Evolutionary conservation across 176 grass and related monocot species (phyloP).

Genomic region (Triticum turgidum): DNA sequence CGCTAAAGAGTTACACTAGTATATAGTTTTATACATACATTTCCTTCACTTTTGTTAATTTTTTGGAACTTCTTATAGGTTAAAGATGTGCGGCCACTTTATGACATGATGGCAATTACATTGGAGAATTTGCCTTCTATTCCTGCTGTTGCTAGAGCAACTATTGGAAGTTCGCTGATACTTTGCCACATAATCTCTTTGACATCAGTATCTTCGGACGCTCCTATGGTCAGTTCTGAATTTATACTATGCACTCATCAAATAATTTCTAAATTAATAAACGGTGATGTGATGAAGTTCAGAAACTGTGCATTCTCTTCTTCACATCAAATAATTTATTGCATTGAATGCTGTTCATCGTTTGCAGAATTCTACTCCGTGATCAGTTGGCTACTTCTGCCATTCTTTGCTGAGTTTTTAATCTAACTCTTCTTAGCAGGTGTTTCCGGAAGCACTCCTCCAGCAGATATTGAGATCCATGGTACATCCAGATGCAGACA

Average conservation of each 20-base stretch:
- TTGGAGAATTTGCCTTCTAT: constrained; percentile 73
- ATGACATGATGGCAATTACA: constrained; percentile 91
- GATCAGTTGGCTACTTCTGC: background rate
- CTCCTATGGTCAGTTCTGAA: constrained; percentile 57
- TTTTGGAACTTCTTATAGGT: constrained; percentile 55
- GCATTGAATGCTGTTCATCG: background rate
- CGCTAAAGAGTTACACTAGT: background rate
- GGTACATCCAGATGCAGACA: constrained; percentile 90
- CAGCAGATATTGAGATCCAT: constrained; percentile 83
- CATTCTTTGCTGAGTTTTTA: background rate
- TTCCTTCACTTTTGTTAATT: constrained; percentile 19
- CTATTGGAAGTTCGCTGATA: constrained; percentile 84
- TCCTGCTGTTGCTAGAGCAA: constrained; percentile 73
- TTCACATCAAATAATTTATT: background rate
- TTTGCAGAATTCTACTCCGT: constrained; percentile 17
- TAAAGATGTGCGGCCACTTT: constrained; percentile 65
- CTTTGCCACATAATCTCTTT: constrained; percentile 91
- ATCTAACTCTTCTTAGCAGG: constrained; percentile 43
- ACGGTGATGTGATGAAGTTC: background rate
- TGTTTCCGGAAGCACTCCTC: constrained; percentile 91
- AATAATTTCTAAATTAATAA: constrained; percentile 14
- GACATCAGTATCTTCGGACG: constrained; percentile 55
- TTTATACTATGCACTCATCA: background rate
- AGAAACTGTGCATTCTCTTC: constrained; percentile 8
- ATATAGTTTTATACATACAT: background rate